A percentile compares a stretch with the other conserved stretches of the same genome.
Conservation (phyloP, 2,329 filamentous ascomycete genomes). For the Massarina eburnea region DNA sequence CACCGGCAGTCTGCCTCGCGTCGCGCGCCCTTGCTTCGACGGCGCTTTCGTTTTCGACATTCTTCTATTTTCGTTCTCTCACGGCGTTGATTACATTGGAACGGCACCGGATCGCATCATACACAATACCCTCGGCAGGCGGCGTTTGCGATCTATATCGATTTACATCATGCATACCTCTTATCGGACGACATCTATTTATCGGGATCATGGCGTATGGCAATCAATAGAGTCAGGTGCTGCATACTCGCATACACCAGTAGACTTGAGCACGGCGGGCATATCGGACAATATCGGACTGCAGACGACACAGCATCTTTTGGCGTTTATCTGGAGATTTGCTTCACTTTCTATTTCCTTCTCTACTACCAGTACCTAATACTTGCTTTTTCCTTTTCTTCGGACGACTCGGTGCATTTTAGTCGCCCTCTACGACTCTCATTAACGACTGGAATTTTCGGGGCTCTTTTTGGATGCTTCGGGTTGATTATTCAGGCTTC, state of each 20-base stretch:
- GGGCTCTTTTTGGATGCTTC: neutral
- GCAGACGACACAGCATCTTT: slow-evolving; percentile 11
- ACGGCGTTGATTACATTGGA: slow-evolving; percentile 21
- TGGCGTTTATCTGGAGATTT: slow-evolving; percentile 11
- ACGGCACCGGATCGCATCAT: slow-evolving; percentile 24
- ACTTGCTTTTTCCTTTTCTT: no score
- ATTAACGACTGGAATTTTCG: neutral
- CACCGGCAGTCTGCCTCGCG: slow-evolving; percentile 24
- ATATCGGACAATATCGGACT: slow-evolving; percentile 10
- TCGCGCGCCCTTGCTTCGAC: slow-evolving; percentile 15
- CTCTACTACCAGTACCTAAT: neutral
- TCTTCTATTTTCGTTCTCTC: slow-evolving; percentile 8
- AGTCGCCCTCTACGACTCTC: neutral
- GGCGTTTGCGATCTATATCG: slow-evolving; percentile 27
- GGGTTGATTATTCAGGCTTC: neutral
- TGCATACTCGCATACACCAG: slow-evolving; percentile 8
- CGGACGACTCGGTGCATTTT: no score
- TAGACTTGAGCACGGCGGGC: slow-evolving; percentile 8
- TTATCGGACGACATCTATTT: slow-evolving; percentile 10
- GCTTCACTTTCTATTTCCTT: neutral
- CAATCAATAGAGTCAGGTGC: slow-evolving; percentile 12
- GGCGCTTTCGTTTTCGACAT: slow-evolving; percentile 4
- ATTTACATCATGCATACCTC: slow-evolving; percentile 13
- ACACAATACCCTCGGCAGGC: slow-evolving; percentile 37
- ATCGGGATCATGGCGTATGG: slow-evolving; percentile 17